Evolutionary conservation across 768 basidiomycete genomes (phyloP).

Genomic region (Leccinum arenicola): DNA sequence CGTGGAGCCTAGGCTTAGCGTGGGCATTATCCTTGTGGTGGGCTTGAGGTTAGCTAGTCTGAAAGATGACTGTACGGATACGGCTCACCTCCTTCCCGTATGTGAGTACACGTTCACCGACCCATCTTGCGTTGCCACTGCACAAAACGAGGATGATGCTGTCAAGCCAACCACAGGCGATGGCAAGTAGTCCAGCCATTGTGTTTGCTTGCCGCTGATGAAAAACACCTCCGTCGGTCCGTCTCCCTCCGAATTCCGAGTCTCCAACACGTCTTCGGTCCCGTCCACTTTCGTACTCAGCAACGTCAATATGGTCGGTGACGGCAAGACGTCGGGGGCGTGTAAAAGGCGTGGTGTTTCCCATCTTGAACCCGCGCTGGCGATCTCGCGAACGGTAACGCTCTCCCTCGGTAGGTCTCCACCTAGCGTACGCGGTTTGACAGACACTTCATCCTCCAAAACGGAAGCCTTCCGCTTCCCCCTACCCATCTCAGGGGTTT

Average conservation of each 20-base stretch:
- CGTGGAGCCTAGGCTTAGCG: constrained; percentile 67
- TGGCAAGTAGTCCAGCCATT: constrained; percentile 89
- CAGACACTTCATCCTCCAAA: constrained; percentile 38
- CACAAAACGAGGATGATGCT: constrained; percentile 65
- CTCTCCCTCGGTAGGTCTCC: constrained; percentile 57
- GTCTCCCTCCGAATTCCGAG: constrained; percentile 66
- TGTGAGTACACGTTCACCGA: constrained; percentile 80
- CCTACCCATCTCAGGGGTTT: constrained; percentile 38
- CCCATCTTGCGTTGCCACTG: constrained; percentile 77
- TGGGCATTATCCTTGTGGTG: constrained; percentile 65
- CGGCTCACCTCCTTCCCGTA: constrained; percentile 73
- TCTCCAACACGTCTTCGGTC: constrained; percentile 70
- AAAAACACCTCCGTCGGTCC: constrained; percentile 68
- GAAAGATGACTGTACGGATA: background rate
- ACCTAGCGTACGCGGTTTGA: constrained; percentile 59
- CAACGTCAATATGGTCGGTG: constrained; percentile 60
- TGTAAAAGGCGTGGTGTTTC: constrained; percentile 22
- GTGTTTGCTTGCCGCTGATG: constrained; percentile 61
- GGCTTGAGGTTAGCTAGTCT: constrained; percentile 1
- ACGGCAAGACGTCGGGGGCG: constrained; percentile 30
- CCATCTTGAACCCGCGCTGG: constrained; percentile 14
- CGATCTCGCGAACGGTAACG: constrained; percentile 56
- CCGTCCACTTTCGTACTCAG: constrained; percentile 62
- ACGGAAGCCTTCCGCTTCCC: constrained; percentile 53
- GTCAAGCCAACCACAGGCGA: constrained; percentile 66